Percentiles rank a stretch among this genome's conserved stretches.
Evolutionary conservation across 306 rosid species (phyloP).

Genomic region (Quercus suber): DNA sequence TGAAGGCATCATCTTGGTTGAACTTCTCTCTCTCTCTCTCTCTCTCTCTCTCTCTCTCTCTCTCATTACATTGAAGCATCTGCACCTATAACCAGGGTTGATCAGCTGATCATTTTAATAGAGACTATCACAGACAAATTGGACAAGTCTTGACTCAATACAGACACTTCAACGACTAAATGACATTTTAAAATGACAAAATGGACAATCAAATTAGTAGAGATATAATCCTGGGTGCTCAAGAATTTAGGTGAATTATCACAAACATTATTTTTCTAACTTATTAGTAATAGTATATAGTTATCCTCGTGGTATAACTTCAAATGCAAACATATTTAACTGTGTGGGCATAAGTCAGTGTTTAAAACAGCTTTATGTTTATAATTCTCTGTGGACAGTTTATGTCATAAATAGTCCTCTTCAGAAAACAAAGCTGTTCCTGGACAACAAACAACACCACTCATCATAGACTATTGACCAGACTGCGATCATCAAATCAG

Average conservation of each 20-base stretch:
- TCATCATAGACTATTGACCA: constrained; percentile 8
- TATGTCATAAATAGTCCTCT: neutral
- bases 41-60: neutral
- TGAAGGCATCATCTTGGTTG: neutral
- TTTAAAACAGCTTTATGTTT: neutral
- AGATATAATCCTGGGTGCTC: neutral
- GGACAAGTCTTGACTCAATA: neutral
- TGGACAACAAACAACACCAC: constrained; percentile 9
- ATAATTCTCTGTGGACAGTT: neutral
- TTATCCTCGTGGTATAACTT: neutral
- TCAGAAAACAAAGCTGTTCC: constrained; percentile 15
- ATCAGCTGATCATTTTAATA: neutral
- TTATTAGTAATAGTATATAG: neutral
- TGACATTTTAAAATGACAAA: neutral
- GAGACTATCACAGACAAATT: neutral
- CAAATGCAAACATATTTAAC: neutral
- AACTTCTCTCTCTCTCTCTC: neutral
- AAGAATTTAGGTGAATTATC: neutral
- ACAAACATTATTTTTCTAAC: neutral
- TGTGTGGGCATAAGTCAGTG: neutral
- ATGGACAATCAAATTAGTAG: neutral
- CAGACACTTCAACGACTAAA: neutral
- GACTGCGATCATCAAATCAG: constrained; percentile 3
- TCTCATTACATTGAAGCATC: neutral
- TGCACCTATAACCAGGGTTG: neutral